Percentiles rank a stretch among this genome's conserved stretches.
phyloP scores from a whole-genome alignment of 345 rosid species.

The Gossypium rotundifolium region DNA sequence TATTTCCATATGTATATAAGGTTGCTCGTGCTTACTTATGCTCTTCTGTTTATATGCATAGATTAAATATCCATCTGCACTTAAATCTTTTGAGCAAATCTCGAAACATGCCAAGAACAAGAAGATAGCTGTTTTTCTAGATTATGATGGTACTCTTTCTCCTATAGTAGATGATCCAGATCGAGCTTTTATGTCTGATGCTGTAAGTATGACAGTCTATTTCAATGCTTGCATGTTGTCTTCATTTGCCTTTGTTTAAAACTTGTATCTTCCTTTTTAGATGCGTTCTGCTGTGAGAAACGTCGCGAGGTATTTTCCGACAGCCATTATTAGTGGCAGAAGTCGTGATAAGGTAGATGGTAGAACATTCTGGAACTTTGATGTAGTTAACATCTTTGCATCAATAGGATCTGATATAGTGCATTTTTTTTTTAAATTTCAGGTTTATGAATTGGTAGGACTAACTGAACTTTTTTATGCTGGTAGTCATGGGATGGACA shows the following conservation, averaged over 20 bases:
- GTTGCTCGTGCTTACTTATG: neutral
- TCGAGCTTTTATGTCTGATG: slow-evolving; percentile 62
- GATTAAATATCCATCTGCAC: slow-evolving; percentile 85
- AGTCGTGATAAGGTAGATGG: slow-evolving; percentile 72
- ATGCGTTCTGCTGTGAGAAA: slow-evolving; percentile 87
- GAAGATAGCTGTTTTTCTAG: slow-evolving; percentile 73
- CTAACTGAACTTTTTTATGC: slow-evolving; percentile 91
- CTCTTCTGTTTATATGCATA: slow-evolving; percentile 24
- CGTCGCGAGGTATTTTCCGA: slow-evolving; percentile 69
- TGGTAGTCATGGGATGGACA: slow-evolving; percentile 99
- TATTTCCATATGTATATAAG: neutral
- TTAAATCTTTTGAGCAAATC: slow-evolving; percentile 55
- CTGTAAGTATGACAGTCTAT: slow-evolving; percentile 37
- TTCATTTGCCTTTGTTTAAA: neutral
- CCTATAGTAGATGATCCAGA: slow-evolving; percentile 91
- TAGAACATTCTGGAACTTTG: neutral
- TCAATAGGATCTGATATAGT: slow-evolving; percentile 4
- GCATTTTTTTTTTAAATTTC: slow-evolving; percentile 6
- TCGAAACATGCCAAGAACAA: slow-evolving; percentile 48
- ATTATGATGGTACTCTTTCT: slow-evolving; percentile 90
- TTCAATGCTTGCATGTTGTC: neutral
- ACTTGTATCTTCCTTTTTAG: slow-evolving; percentile 28
- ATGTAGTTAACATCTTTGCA: neutral
- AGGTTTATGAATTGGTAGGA: slow-evolving; percentile 85
- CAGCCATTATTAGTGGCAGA: slow-evolving; percentile 95